Evolutionary conservation across 2,329 filamentous ascomycete genomes (phyloP).

Genomic region (Aureobasidium uvarum): DNA sequence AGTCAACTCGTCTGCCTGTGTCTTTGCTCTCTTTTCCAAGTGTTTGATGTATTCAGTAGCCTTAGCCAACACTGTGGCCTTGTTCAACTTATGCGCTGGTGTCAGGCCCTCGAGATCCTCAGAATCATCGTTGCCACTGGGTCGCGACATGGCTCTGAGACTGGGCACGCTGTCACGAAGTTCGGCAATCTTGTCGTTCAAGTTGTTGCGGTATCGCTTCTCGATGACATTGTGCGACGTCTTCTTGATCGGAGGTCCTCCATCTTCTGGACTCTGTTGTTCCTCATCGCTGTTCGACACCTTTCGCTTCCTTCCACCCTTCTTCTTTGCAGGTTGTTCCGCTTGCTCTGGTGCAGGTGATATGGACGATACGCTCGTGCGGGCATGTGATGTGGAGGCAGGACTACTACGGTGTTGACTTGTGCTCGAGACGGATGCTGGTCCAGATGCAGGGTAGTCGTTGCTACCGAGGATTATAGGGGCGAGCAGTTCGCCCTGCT

Average conservation of each 20-base stretch:
- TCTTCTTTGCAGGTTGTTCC: constrained; percentile 36
- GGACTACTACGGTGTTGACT: constrained; percentile 32
- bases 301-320: constrained; percentile 40
- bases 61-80: constrained; percentile 93
- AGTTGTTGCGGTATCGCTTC: constrained; percentile 91
- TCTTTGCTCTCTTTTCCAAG: constrained; percentile 84
- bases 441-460: constrained; percentile 21
- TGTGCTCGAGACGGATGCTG: constrained; percentile 3
- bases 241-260: constrained; percentile 67
- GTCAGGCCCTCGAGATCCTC: constrained; percentile 68
- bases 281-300: constrained; percentile 34
- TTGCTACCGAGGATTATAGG: constrained; percentile 23
- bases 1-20: constrained; percentile 76
- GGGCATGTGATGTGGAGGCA: constrained; percentile 33
- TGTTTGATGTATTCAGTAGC: constrained; percentile 96
- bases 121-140: constrained; percentile 63
- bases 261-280: constrained; percentile 35
- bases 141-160: constrained; percentile 73
- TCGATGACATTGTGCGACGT: constrained; percentile 98
- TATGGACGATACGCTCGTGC: constrained; percentile 36
- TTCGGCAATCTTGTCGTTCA: constrained; percentile 96
- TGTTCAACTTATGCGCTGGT: constrained; percentile 92
- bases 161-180: constrained; percentile 89
- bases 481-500: constrained; percentile 15
- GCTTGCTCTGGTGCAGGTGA: constrained; percentile 31